A percentile compares a stretch with the other conserved stretches of the same genome.
Conservation (phyloP, 2,329 filamentous ascomycete species). For the Scytalidium lignicola region DNA sequence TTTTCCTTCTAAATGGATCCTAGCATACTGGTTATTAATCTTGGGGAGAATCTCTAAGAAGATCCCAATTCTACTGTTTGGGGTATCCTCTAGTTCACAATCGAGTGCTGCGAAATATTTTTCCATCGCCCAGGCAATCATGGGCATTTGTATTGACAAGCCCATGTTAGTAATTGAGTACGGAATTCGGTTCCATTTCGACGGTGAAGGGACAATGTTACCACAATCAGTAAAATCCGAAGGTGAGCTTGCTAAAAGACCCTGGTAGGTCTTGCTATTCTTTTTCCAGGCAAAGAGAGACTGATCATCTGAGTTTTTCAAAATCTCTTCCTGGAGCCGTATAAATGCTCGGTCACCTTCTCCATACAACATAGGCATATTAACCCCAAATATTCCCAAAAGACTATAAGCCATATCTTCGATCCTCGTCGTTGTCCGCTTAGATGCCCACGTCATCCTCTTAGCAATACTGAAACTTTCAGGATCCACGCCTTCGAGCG, state of each 20-base stretch:
- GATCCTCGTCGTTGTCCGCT: slow-evolving; percentile 26
- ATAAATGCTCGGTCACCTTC: slow-evolving; percentile 27
- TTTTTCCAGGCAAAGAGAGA: slow-evolving; percentile 26
- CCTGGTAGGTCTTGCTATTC: neutral
- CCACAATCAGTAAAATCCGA: neutral
- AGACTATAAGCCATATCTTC: slow-evolving; percentile 40
- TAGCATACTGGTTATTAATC: slow-evolving; percentile 1
- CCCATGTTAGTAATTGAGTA: slow-evolving; percentile 17
- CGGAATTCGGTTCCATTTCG: slow-evolving; percentile 4
- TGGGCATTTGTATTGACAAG: slow-evolving; percentile 12
- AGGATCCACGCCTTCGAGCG: slow-evolving; percentile 29
- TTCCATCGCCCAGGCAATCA: slow-evolving; percentile 17
- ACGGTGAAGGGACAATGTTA: neutral
- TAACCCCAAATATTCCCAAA: slow-evolving; percentile 36
- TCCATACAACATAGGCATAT: too few relatives aligned
- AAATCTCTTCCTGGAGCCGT: slow-evolving; percentile 31
- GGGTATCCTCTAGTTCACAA: slow-evolving; percentile 3
- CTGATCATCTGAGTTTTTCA: slow-evolving; percentile 21
- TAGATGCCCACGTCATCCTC: slow-evolving; percentile 36
- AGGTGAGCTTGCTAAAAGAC: slow-evolving; percentile 10
- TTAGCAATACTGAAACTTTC: slow-evolving; percentile 26
- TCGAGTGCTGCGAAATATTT: slow-evolving; percentile 17
- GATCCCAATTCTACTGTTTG: slow-evolving; percentile 6
- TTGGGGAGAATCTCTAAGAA: slow-evolving; percentile 6
- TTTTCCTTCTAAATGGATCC: slow-evolving; percentile 1